Conservation (phyloP, 768 basidiomycete genomes). For the Fomitopsis pulvina region DNA sequence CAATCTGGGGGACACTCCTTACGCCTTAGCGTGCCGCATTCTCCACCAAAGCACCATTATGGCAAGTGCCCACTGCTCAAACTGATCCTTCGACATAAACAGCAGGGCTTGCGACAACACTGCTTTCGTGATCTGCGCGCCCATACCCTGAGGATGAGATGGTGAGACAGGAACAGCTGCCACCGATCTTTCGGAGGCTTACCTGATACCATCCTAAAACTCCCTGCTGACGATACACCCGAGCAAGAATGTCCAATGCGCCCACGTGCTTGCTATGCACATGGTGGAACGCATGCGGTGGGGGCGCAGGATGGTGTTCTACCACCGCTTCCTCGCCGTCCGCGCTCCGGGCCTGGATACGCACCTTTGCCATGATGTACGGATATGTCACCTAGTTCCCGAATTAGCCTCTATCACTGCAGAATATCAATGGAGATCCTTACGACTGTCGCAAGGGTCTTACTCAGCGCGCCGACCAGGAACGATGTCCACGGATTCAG, state of each 20-base stretch:
- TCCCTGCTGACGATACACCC: slow-evolving; percentile 73
- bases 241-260: slow-evolving; percentile 68
- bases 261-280: slow-evolving; percentile 50
- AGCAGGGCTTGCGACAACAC: slow-evolving; percentile 92
- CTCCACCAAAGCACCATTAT: slow-evolving; percentile 48
- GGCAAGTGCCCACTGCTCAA: slow-evolving; percentile 80
- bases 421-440: slow-evolving; percentile 22
- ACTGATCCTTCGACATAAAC: slow-evolving; percentile 97
- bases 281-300: slow-evolving; percentile 36
- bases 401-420: not conserved
- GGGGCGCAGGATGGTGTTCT: slow-evolving; percentile 32
- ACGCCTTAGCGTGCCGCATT: slow-evolving; percentile 9
- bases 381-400: slow-evolving; percentile 78
- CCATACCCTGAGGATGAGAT: slow-evolving; percentile 65
- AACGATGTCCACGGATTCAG: slow-evolving; percentile 78
- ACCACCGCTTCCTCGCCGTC: slow-evolving; percentile 43
- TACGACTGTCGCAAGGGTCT: slow-evolving; percentile 93
- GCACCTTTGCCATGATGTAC: slow-evolving; percentile 94
- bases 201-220: slow-evolving; percentile 96
- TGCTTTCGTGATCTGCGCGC: slow-evolving; percentile 93
- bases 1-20: no score
- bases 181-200: slow-evolving; percentile 18
- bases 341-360: slow-evolving; percentile 80
- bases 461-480: slow-evolving; percentile 84
- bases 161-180: not conserved